These are phyloP conservation scores for Boletus pseudopeckii DNA, from an alignment of 768 basidiomycete species.

Conservation along the genomic window DNA sequence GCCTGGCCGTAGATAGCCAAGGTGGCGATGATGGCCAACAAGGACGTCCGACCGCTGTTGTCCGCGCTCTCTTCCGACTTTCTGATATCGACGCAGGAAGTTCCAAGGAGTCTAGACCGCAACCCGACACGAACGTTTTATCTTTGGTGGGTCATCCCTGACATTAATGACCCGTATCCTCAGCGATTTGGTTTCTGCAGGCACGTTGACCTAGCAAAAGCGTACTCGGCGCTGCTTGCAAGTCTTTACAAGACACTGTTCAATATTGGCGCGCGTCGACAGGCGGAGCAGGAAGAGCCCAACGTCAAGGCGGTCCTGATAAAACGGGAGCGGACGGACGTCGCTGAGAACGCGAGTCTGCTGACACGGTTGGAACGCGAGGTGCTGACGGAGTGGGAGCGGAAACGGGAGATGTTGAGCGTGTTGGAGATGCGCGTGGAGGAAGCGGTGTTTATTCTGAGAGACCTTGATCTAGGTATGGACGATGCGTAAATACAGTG, in stretches of 20 bases:
- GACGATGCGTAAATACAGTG: constrained; percentile 41
- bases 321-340: constrained; percentile 79
- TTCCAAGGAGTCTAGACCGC: constrained; percentile 86
- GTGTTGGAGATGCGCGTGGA: constrained; percentile 85
- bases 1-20: constrained; percentile 74
- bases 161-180: neutral
- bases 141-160: constrained; percentile 62
- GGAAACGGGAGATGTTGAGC: constrained; percentile 67
- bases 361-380: constrained; percentile 76
- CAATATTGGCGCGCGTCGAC: constrained; percentile 74
- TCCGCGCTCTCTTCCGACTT: constrained; percentile 76
- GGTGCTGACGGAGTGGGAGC: constrained; percentile 68
- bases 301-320: constrained; percentile 69
- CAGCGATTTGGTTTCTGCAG: constrained; percentile 37
- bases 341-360: constrained; percentile 69
- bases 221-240: constrained; percentile 71
- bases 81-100: constrained; percentile 88
- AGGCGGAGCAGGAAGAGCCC: constrained; percentile 67
- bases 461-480: constrained; percentile 61
- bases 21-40: constrained; percentile 86
- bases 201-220: constrained; percentile 85
- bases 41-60: constrained; percentile 79
- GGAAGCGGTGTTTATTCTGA: constrained; percentile 83
- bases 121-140: constrained; percentile 88
- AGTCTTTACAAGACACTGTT: constrained; percentile 87